phyloP scores from a whole-genome alignment of 1,284 basidiomycete species.

The Sanghuangporus baumii region DNA sequence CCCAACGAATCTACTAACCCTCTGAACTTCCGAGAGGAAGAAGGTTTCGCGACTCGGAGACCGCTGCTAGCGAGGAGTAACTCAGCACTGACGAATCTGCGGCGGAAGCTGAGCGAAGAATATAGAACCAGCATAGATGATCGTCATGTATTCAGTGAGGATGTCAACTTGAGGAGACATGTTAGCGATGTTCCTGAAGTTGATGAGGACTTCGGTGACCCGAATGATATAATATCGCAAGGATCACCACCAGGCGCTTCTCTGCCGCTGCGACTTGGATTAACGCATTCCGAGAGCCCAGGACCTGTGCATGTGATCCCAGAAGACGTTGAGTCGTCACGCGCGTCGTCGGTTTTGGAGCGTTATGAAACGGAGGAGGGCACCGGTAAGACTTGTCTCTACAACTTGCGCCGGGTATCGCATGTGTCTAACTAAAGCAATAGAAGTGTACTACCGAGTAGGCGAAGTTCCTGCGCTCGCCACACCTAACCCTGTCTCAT shows the following conservation, averaged over 20 bases:
- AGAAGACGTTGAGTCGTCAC: conserved; percentile 59
- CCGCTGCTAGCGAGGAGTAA: conserved; percentile 15
- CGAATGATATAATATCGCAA: conserved; percentile 13
- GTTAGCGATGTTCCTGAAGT: conserved; percentile 22
- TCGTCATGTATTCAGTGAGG: conserved; percentile 34
- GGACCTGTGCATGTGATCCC: conserved; percentile 40
- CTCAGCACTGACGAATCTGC: conserved; percentile 50
- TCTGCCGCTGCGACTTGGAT: conserved; percentile 30
- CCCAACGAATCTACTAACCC: not conserved
- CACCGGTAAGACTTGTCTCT: conserved; percentile 21
- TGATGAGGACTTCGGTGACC: conserved; percentile 17
- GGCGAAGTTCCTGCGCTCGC: conserved; percentile 46
- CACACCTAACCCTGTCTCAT: conserved; percentile 40
- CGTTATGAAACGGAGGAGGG: conserved; percentile 43
- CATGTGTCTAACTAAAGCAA: not conserved
- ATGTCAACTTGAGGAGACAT: conserved; percentile 24
- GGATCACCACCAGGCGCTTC: conserved; percentile 16
- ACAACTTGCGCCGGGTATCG: not conserved
- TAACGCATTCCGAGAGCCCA: conserved; percentile 22
- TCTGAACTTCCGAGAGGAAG: not conserved
- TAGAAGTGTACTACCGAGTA: conserved; percentile 42
- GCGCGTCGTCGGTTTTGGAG: conserved; percentile 43
- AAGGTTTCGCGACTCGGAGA: conserved; percentile 10
- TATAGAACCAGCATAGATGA: conserved; percentile 15
- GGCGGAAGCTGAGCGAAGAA: conserved; percentile 57